A percentile compares a stretch with the other conserved stretches of the same genome.
phyloP scores from a whole-genome alignment of 2,329 filamentous ascomycete species.

The Botrytis pseudocinerea region DNA sequence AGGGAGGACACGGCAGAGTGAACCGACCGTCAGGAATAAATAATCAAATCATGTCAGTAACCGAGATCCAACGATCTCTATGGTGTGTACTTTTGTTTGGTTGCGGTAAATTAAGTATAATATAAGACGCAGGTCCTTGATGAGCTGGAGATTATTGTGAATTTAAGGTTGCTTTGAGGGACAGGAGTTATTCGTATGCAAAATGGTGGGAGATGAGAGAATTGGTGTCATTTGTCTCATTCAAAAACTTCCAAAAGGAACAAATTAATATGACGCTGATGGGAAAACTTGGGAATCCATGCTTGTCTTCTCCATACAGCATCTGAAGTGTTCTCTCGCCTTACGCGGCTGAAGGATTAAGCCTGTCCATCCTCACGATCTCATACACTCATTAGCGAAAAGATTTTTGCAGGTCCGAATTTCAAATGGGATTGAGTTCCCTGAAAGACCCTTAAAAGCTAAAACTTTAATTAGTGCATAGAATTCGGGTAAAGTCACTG shows the following conservation, averaged over 20 bases:
- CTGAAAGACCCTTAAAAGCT: background rate
- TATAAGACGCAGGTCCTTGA: background rate
- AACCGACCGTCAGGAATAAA: constrained; percentile 6
- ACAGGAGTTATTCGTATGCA: background rate
- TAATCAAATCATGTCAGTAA: constrained; percentile 3
- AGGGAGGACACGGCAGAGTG: constrained; percentile 13
- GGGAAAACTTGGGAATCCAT: constrained; percentile 11
- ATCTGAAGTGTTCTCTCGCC: constrained; percentile 8
- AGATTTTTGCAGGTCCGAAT: background rate
- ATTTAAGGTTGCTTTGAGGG: constrained; percentile 2
- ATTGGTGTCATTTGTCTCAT: constrained; percentile 1
- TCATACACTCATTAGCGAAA: background rate
- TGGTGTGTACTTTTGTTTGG: background rate
- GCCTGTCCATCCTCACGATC: background rate
- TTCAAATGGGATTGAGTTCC: background rate
- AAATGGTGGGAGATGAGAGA: constrained; percentile 1
- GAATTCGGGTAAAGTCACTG: background rate
- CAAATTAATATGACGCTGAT: background rate
- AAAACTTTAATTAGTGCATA: constrained; percentile 1
- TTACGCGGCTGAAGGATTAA: constrained; percentile 20
- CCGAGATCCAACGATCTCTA: constrained; percentile 11
- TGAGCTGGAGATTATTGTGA: constrained; percentile 2
- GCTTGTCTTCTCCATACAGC: background rate
- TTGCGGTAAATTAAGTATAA: constrained; percentile 9
- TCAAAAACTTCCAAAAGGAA: constrained; percentile 1